Evolutionary conservation across 1,284 basidiomycete genomes (phyloP).

Genomic region (Exsudoporus floridanus): DNA sequence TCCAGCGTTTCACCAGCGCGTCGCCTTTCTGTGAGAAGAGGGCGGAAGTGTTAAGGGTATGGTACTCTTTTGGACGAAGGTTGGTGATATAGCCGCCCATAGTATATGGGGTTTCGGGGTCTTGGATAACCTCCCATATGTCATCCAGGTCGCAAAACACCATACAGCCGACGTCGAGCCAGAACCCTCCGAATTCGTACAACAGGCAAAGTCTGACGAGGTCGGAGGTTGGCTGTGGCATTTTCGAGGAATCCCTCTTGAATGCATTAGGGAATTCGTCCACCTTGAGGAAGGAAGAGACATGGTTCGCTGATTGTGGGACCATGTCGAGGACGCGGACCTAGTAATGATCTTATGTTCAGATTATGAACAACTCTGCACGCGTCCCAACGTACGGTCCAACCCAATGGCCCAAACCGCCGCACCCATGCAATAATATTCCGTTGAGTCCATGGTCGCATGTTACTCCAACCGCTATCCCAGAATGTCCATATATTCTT

Average conservation of each 20-base stretch:
- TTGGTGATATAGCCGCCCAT: constrained; percentile 9
- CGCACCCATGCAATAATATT: constrained; percentile 11
- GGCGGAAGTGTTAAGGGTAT: constrained; percentile 5
- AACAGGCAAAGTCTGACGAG: constrained; percentile 8
- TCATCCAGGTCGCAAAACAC: constrained; percentile 8
- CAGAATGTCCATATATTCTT: constrained; percentile 12
- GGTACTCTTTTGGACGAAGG: constrained; percentile 9
- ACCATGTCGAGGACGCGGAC: constrained; percentile 5
- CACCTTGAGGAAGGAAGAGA: constrained; percentile 1
- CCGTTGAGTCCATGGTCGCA: constrained; percentile 10
- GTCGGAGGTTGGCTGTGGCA: constrained; percentile 4
- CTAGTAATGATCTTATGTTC: neutral
- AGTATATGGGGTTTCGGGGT: constrained; percentile 3
- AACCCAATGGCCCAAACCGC: constrained; percentile 8
- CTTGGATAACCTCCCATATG: constrained; percentile 5
- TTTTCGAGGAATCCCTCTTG: neutral
- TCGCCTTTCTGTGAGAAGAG: constrained; percentile 11
- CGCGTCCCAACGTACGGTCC: constrained; percentile 1
- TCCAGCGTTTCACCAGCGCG: constrained; percentile 6
- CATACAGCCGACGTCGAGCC: constrained; percentile 13
- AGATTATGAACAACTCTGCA: neutral
- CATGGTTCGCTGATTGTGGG: constrained; percentile 2
- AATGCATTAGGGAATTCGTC: constrained; percentile 5
- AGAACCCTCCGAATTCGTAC: constrained; percentile 9
- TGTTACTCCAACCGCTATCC: constrained; percentile 3